A percentile compares a stretch with the other conserved stretches of the same genome.
Conservation (phyloP, 257 asterid species). For the Solanum sitiens region DNA sequence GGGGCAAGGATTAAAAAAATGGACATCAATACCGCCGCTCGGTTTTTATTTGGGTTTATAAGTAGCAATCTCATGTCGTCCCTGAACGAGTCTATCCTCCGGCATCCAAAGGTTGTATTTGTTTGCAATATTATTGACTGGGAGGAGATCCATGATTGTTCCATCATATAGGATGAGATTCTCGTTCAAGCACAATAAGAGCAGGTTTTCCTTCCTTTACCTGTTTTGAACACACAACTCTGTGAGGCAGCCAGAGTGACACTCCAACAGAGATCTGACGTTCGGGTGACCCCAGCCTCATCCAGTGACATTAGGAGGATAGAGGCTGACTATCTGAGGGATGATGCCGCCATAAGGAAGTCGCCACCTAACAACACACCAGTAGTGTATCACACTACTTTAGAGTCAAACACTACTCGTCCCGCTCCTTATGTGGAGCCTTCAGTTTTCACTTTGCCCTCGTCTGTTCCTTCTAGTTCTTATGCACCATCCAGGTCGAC, state of each 20-base stretch:
- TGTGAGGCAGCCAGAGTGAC: not conserved
- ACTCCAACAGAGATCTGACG: too few relatives aligned
- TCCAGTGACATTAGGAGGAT: not conserved
- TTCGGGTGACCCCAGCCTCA: not conserved
- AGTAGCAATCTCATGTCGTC: not conserved
- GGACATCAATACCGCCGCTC: not conserved
- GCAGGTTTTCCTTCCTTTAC: too few relatives aligned
- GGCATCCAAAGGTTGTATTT: not conserved
- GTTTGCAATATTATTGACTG: not conserved
- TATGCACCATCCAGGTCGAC: not conserved
- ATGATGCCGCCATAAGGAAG: too few relatives aligned
- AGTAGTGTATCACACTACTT: not conserved
- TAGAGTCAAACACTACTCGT: not conserved
- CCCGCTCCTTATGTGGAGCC: not conserved
- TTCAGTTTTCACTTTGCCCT: not conserved
- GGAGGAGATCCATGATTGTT: not conserved
- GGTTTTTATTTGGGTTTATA: not conserved
- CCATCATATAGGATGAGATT: not conserved
- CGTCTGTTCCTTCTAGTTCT: not conserved
- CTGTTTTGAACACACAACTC: not conserved
- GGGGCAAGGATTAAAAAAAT: not conserved
- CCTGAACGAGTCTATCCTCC: not conserved
- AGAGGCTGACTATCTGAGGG: not conserved
- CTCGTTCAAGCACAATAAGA: not conserved
- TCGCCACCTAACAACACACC: not conserved